Percentiles rank a stretch among this genome's conserved stretches.
These are phyloP conservation scores for Myriosclerotinia duriaeana DNA, from an alignment of 2,329 filamentous ascomycete species.

Conservation along the genomic window DNA sequence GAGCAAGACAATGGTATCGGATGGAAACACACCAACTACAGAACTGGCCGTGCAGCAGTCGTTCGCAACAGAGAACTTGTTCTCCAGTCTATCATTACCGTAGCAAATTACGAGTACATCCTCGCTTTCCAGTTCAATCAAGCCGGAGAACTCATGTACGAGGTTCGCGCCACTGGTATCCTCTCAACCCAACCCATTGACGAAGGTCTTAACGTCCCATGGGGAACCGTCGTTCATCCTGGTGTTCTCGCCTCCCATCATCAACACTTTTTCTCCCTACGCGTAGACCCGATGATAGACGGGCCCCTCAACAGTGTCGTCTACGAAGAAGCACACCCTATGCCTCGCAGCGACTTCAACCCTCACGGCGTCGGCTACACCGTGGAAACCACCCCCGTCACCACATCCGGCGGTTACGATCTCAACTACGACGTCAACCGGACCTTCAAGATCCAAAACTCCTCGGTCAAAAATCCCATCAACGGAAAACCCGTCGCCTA, in stretches of 20 bases:
- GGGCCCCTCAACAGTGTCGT: slow-evolving; percentile 55
- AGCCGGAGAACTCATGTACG: slow-evolving; percentile 64
- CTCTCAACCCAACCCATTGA: slow-evolving; percentile 67
- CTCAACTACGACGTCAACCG: slow-evolving; percentile 50
- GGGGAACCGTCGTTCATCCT: slow-evolving; percentile 67
- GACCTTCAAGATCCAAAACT: slow-evolving; percentile 59
- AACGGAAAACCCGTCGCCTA: slow-evolving; percentile 56
- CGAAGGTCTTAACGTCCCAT: slow-evolving; percentile 61
- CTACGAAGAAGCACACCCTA: slow-evolving; percentile 59
- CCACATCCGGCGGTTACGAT: slow-evolving; percentile 49
- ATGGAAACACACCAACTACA: slow-evolving; percentile 70
- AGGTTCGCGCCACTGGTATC: slow-evolving; percentile 68
- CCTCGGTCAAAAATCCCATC: slow-evolving; percentile 51
- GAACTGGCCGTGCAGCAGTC: slow-evolving; percentile 62
- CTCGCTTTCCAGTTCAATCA: slow-evolving; percentile 72
- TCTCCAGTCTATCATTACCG: slow-evolving; percentile 68
- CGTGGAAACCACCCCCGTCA: slow-evolving; percentile 49
- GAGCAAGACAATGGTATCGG: slow-evolving; percentile 67
- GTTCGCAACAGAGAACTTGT: slow-evolving; percentile 65
- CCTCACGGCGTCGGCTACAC: slow-evolving; percentile 54
- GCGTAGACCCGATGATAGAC: slow-evolving; percentile 62
- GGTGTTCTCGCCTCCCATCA: slow-evolving; percentile 69
- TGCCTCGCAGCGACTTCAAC: slow-evolving; percentile 56
- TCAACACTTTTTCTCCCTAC: slow-evolving; percentile 73
- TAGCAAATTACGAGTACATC: slow-evolving; percentile 73